Conservation (phyloP, 305 asterid species). For the Rubia balearica region DNA sequence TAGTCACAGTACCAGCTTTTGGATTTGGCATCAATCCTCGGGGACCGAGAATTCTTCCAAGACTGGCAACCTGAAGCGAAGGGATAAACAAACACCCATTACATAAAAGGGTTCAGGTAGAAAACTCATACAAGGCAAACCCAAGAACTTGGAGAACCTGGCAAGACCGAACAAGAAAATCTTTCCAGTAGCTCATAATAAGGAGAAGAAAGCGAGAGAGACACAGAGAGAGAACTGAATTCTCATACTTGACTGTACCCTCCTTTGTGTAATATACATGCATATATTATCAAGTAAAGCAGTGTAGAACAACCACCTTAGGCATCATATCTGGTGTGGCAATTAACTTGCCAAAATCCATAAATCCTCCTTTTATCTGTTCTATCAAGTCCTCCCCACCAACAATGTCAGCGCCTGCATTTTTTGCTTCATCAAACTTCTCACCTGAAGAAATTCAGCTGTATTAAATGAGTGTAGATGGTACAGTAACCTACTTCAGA, state of each 20-base stretch:
- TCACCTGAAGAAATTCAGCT: slow-evolving; percentile 54
- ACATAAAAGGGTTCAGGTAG: background rate
- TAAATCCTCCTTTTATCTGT: slow-evolving; percentile 86
- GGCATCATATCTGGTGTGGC: slow-evolving; percentile 99
- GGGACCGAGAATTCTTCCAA: slow-evolving; percentile 88
- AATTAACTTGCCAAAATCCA: slow-evolving; percentile 90
- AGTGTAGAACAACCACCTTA: slow-evolving; percentile 41
- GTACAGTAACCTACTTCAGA: slow-evolving; percentile 11
- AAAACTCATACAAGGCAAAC: background rate
- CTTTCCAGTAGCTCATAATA: background rate
- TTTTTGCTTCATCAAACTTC: slow-evolving; percentile 92
- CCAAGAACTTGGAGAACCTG: background rate
- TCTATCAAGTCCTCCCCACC: slow-evolving; percentile 94
- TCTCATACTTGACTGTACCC: background rate
- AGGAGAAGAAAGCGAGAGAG: background rate
- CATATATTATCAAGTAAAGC: background rate
- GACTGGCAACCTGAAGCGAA: slow-evolving; percentile 68
- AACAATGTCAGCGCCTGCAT: slow-evolving; percentile 93
- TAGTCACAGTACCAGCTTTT: slow-evolving; percentile 93
- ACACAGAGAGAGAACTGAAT: background rate
- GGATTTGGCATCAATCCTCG: slow-evolving; percentile 98
- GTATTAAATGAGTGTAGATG: slow-evolving; percentile 23
- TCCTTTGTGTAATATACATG: background rate
- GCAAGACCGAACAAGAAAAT: background rate
- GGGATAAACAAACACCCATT: slow-evolving; percentile 10